Conservation (phyloP, 1,284 basidiomycete genomes). For the Trichosporon ovoides region DNA sequence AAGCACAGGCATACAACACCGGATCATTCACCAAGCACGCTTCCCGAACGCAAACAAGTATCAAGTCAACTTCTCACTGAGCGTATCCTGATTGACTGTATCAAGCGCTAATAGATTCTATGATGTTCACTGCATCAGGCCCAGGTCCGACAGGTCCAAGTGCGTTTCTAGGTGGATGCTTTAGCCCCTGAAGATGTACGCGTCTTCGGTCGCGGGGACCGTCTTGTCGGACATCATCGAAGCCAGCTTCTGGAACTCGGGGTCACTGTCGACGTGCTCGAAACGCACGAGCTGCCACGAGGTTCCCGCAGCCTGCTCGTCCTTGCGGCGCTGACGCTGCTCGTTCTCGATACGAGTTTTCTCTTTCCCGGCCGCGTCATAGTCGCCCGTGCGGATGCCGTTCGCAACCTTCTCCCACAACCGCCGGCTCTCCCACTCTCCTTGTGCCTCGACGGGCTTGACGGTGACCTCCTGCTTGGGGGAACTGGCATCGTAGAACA, state of each 20-base stretch:
- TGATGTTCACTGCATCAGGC: neutral
- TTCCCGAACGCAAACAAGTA: too few species aligned
- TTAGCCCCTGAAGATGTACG: conserved; percentile 39
- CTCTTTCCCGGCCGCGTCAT: conserved; percentile 81
- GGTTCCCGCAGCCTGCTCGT: conserved; percentile 68
- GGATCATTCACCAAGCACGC: too few species aligned
- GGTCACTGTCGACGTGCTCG: conserved; percentile 60
- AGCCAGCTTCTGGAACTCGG: conserved; percentile 58
- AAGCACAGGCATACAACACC: too few species aligned
- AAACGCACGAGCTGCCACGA: conserved; percentile 77
- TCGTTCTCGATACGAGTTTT: conserved; percentile 95
- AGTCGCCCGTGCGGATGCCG: conserved; percentile 86
- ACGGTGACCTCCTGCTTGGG: conserved; percentile 67
- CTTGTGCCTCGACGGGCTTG: conserved; percentile 59
- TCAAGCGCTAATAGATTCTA: neutral
- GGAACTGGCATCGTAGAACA: conserved; percentile 53
- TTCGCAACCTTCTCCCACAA: conserved; percentile 84
- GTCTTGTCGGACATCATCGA: conserved; percentile 43
- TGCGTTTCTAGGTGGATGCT: neutral
- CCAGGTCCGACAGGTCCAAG: neutral
- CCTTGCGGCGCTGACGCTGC: conserved; percentile 79
- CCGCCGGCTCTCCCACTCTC: conserved; percentile 77
- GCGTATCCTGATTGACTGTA: neutral
- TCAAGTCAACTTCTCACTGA: too few species aligned
- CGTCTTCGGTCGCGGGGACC: conserved; percentile 47